Conservation (phyloP, 73 alveolate genomes). For the Uronychia setigera region DNA sequence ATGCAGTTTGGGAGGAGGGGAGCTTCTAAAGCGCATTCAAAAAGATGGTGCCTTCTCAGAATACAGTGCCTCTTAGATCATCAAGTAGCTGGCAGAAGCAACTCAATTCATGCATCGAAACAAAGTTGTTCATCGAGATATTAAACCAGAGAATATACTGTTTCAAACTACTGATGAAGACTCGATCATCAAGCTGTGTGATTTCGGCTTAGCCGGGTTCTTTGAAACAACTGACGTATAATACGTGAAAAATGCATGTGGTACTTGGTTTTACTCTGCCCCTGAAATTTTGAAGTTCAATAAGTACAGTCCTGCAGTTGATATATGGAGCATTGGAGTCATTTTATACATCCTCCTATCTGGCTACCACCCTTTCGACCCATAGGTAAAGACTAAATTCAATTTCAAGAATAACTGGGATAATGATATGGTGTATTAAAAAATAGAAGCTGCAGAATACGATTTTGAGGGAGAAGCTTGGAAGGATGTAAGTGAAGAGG, state of each 20-base stretch:
- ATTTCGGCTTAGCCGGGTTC: slow-evolving; percentile 97
- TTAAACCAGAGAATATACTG: slow-evolving; percentile 94
- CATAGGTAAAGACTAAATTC: not conserved
- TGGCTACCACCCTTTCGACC: slow-evolving; percentile 95
- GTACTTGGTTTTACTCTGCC: slow-evolving; percentile 98
- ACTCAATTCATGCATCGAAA: not conserved
- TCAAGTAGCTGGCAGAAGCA: not conserved
- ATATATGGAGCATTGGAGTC: slow-evolving; percentile 96
- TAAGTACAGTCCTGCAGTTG: slow-evolving; percentile 95
- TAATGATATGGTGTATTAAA: not conserved
- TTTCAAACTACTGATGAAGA: slow-evolving; percentile 87
- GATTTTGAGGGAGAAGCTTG: slow-evolving; percentile 37
- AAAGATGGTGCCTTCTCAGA: not conserved
- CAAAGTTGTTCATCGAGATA: slow-evolving; percentile 62
- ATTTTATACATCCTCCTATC: slow-evolving; percentile 91
- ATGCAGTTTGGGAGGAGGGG: not conserved
- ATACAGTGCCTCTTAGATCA: not conserved
- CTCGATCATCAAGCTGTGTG: slow-evolving; percentile 92
- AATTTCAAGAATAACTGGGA: not conserved
- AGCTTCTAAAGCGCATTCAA: not conserved
- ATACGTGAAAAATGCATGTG: slow-evolving; percentile 97
- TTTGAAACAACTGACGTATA: slow-evolving; percentile 75
- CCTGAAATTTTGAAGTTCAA: slow-evolving; percentile 95
- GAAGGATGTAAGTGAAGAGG: slow-evolving; percentile 61
- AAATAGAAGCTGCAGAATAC: slow-evolving; percentile 23